These are phyloP conservation scores for Euryodendron excelsum DNA, from an alignment of 148 eudicot species.

Conservation along the genomic window DNA sequence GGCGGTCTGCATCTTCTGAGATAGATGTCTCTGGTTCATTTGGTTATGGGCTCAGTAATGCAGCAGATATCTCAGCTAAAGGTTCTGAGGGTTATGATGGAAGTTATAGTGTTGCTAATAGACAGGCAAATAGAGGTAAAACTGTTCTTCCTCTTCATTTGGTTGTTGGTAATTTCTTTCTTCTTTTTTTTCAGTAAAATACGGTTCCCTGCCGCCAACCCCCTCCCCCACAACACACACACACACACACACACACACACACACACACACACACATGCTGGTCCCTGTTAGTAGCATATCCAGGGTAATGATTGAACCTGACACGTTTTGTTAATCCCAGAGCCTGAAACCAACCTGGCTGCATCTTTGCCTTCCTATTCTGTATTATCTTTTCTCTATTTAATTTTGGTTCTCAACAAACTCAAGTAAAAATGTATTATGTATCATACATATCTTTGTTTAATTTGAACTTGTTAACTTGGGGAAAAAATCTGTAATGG, in stretches of 20 bases:
- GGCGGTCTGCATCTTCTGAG: constrained; percentile 63
- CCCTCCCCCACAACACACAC: neutral
- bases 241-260: too few species aligned
- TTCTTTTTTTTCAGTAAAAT: neutral
- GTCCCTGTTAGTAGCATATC: neutral
- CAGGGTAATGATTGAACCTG: neutral
- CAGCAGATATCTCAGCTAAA: constrained; percentile 46
- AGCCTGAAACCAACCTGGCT: neutral
- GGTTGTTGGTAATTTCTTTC: neutral
- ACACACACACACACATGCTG: too few species aligned
- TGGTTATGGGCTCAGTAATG: constrained; percentile 59
- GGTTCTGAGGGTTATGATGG: constrained; percentile 63
- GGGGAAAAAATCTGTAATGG: too few species aligned
- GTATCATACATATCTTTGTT: too few species aligned
- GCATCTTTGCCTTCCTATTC: neutral
- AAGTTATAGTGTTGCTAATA: constrained; percentile 53
- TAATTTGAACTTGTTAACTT: too few species aligned
- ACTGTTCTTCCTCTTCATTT: neutral
- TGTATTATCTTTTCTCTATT: too few species aligned
- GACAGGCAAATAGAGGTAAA: constrained; percentile 79
- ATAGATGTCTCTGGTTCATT: constrained; percentile 59
- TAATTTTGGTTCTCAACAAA: too few species aligned
- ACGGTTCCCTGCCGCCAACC: neutral
- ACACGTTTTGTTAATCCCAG: neutral
- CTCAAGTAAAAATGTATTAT: too few species aligned